Evolutionary conservation across 495 filamentous ascomycete species (phyloP), one percentile per base, ranked within the genome.

Genomic region (Penicillium parvum): DNA sequence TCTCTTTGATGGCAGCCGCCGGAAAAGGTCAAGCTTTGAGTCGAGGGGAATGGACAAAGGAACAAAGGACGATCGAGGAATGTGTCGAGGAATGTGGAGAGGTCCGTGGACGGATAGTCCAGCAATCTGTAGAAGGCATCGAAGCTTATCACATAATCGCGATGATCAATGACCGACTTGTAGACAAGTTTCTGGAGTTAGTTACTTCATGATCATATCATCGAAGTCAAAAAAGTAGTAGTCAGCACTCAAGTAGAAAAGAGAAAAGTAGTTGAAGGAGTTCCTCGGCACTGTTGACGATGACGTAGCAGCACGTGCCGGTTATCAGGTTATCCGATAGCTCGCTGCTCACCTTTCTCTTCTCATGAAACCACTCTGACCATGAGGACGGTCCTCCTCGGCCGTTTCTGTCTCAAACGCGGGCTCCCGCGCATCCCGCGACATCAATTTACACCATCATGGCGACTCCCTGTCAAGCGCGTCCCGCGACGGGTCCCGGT

Each of bases 371-470:
- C 29, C 18, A 10, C 7, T 22, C 43, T 45, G 56, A 72, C 41
- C 45, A 81, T 83, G 79, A 77, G 72, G 75, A 64, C 67, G 67
- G 72, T 75, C 57, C 52, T 67, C 44, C 50, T 76, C 47, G 66
- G 77, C 70, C 76, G 77, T 57, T 69, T 73, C 55, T 79, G 73
- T 64, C 60, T 76, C 50, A 62, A 55, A 40, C 61, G 65, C 53
- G 61, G 58, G 29, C 23, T 58, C 16, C 36, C 32, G 40, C 48
- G 48, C 16, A 23, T 53, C 10, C 38, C 53, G 14, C 43, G 41
- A 47, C 41, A 41, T 33, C 27, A 46, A 41, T 54, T 56, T 30
- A 37, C 27, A 16, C 42, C 35, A 45, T 47, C 49, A 67, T 67
- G 60, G 52, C 53, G 50, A 16, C 53, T 43, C 20, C 27, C 58